These are phyloP conservation scores for Fusarium decemcellulare DNA, from an alignment of 2,329 filamentous ascomycete species.

Conservation along the genomic window DNA sequence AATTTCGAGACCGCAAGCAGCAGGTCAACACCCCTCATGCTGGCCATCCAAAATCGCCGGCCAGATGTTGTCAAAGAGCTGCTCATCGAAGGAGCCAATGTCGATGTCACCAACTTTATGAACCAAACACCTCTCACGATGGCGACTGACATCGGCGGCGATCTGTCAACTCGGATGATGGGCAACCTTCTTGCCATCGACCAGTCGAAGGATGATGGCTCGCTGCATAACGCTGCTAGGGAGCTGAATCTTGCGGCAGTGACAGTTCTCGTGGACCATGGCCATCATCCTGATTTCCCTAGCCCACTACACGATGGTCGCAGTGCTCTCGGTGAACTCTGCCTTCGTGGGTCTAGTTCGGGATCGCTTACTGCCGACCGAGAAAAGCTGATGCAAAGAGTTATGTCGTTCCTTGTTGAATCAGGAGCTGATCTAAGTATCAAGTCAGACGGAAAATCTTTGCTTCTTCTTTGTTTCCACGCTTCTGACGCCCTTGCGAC, in stretches of 20 bases:
- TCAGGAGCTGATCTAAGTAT: constrained; percentile 70
- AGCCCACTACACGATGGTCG: constrained; percentile 74
- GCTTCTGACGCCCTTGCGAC: constrained; percentile 68
- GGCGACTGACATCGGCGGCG: constrained; percentile 69
- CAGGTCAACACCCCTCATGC: constrained; percentile 70
- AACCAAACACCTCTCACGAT: constrained; percentile 73
- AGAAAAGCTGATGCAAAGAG: constrained; percentile 69
- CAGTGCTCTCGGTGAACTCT: constrained; percentile 75
- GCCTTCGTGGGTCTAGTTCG: constrained; percentile 66
- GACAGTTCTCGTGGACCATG: constrained; percentile 68
- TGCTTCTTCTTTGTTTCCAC: constrained; percentile 73
- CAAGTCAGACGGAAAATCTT: constrained; percentile 69
- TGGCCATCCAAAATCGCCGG: constrained; percentile 69
- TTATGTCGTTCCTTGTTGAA: constrained; percentile 70
- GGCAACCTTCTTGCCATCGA: constrained; percentile 68
- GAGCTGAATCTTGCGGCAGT: constrained; percentile 71
- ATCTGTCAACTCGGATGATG: constrained; percentile 68
- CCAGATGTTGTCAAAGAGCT: constrained; percentile 71
- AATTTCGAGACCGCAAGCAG: constrained; percentile 68
- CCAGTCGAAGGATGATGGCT: constrained; percentile 74
- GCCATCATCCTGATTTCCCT: constrained; percentile 76
- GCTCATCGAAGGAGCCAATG: constrained; percentile 71
- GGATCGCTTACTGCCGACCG: constrained; percentile 60
- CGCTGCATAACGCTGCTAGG: constrained; percentile 75
- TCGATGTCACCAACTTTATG: constrained; percentile 69